These are phyloP conservation scores for Backusella tarrabulga DNA, from an alignment of 192 early-diverging fungal species.

Conservation along the genomic window DNA sequence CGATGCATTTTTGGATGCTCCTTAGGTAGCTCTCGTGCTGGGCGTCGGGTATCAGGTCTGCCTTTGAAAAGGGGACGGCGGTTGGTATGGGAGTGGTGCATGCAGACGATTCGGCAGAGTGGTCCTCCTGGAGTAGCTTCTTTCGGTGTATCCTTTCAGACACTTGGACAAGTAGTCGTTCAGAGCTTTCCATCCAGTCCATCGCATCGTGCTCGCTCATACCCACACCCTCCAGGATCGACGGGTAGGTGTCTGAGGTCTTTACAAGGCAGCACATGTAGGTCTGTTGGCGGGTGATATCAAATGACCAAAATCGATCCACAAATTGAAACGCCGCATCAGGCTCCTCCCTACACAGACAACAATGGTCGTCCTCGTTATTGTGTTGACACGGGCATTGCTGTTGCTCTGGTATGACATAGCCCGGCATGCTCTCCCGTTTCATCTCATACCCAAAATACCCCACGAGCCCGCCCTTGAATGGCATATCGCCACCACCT, in stretches of 20 bases:
- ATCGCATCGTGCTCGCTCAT: neutral
- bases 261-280: constrained; percentile 22
- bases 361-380: constrained; percentile 27
- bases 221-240: neutral
- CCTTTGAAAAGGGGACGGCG: neutral
- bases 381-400: constrained; percentile 24
- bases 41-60: constrained; percentile 42
- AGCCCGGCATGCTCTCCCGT: constrained; percentile 64
- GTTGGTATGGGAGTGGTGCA: constrained; percentile 29
- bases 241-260: neutral
- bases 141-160: constrained; percentile 1
- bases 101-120: constrained; percentile 6
- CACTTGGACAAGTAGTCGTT: constrained; percentile 17
- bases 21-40: constrained; percentile 49
- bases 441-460: constrained; percentile 97
- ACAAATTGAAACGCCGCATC: constrained; percentile 62
- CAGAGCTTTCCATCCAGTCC: constrained; percentile 37
- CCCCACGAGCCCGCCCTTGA: constrained; percentile 85
- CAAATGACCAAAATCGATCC: constrained; percentile 57
- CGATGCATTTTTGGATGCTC: constrained; percentile 54
- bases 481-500: constrained; percentile 34
- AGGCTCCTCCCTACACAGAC: constrained; percentile 38
- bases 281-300: constrained; percentile 37
- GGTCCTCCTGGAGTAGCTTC: neutral
- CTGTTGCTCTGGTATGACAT: constrained; percentile 40